phyloP scores from a whole-genome alignment of 2,329 filamentous ascomycete species.

The Scedosporium boydii region DNA sequence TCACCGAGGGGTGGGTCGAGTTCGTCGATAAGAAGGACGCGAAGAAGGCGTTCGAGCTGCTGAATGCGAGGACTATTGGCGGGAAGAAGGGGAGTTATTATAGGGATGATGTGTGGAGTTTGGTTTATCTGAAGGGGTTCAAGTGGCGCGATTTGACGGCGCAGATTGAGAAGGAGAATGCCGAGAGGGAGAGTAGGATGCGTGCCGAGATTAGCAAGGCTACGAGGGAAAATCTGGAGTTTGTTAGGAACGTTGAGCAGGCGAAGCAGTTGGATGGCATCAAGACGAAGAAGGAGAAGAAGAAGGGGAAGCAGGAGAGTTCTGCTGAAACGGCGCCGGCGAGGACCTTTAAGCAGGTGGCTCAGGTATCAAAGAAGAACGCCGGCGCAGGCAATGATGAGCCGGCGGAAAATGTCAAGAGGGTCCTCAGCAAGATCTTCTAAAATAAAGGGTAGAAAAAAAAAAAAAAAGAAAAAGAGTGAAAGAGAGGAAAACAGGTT shows the following conservation, averaged over 20 bases:
- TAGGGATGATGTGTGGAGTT: slow-evolving; percentile 78
- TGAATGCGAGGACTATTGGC: slow-evolving; percentile 71
- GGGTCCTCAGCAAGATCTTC: slow-evolving; percentile 57
- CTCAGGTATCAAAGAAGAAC: slow-evolving; percentile 42
- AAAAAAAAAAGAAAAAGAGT: not conserved
- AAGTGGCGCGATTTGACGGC: slow-evolving; percentile 71
- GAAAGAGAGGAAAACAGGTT: too few species aligned
- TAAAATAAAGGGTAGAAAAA: slow-evolving; percentile 19
- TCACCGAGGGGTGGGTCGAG: slow-evolving; percentile 80
- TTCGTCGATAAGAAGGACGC: slow-evolving; percentile 68
- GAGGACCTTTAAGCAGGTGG: slow-evolving; percentile 53
- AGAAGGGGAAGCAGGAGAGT: slow-evolving; percentile 24
- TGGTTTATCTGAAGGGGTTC: slow-evolving; percentile 73
- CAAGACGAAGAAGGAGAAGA: slow-evolving; percentile 42
- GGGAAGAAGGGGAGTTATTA: slow-evolving; percentile 80
- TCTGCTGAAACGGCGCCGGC: slow-evolving; percentile 13
- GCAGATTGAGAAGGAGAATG: slow-evolving; percentile 73
- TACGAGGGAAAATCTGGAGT: slow-evolving; percentile 71
- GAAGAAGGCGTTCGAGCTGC: slow-evolving; percentile 62
- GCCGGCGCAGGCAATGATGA: slow-evolving; percentile 28
- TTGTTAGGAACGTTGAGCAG: slow-evolving; percentile 68
- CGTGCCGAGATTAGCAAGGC: slow-evolving; percentile 68
- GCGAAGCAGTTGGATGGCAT: slow-evolving; percentile 73
- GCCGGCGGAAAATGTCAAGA: slow-evolving; percentile 42
- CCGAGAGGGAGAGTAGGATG: slow-evolving; percentile 66